Evolutionary conservation across 2,329 filamentous ascomycete genomes (phyloP).

Genomic region (Curvularia verruculosa): DNA sequence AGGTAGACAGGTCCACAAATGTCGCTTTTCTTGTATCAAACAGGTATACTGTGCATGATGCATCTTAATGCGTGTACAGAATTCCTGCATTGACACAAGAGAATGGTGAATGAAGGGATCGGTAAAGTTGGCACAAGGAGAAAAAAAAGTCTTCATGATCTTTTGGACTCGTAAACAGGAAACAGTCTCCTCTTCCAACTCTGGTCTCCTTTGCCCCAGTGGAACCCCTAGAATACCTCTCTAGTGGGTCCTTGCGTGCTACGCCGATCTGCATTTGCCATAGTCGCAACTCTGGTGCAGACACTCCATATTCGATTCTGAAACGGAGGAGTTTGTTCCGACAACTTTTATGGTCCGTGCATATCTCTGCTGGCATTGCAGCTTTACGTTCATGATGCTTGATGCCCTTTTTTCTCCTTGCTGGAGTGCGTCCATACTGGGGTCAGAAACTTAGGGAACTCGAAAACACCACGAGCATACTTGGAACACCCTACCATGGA

Average conservation of each 20-base stretch:
- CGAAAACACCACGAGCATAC: background rate
- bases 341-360: background rate
- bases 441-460: background rate
- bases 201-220: background rate
- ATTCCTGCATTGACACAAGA: background rate
- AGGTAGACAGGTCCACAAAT: constrained; percentile 5
- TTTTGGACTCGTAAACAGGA: background rate
- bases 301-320: background rate
- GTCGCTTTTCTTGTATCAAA: background rate
- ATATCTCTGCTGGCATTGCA: background rate
- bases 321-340: background rate
- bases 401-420: background rate
- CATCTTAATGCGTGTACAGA: background rate
- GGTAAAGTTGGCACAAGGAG: background rate
- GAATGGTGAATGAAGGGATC: background rate
- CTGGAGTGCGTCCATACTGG: background rate
- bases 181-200: background rate
- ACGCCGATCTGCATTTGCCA: constrained; percentile 2
- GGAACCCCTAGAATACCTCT: background rate
- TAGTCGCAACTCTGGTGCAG: constrained; percentile 1
- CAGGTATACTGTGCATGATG: background rate
- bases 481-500: background rate
- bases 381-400: background rate
- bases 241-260: constrained; percentile 1
- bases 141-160: background rate